Evolutionary conservation across 805 yeast species (phyloP), one percentile per base, ranked within the genome.

Genomic region (Metschnikowia cerradonensis): DNA sequence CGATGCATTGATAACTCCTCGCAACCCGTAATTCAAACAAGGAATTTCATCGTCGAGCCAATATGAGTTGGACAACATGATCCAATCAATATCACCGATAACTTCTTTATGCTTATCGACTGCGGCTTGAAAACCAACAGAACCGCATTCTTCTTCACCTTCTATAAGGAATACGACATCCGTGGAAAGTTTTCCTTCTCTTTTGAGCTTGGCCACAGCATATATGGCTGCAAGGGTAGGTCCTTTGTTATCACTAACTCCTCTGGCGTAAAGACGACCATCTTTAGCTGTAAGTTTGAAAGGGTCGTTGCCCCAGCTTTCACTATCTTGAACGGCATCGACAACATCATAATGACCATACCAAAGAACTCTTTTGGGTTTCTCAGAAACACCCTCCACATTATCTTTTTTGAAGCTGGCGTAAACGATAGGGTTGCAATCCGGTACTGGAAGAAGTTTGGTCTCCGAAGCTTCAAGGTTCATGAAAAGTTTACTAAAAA

Each of bases 331-430:
- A 33, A 80, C 79, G 0, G 95, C 95, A 52, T 86, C 88, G 38
- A 92, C 90, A 26, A 92, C 97, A 68, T 92, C 99, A 64, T 94
- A 92, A 72, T 92, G 99, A 1, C 96, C 98, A 67, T 92, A 92
- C 86, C 96, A 92, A 44, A 92, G 66, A 4, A 90, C 75, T 50
- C 88, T 72, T 2, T 53, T 49, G 10, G 61, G 52, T 15, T 43
- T 42, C 48, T 56, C 11, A 51, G 45, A 17, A 45, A 50, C 2
- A 39, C 45, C 20, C 10, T 33, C 30, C 5, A 30, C 31, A 5
- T 30, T 43, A 4, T 39, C 45, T 10, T 43, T 33, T 50, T 71
- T 70, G 67, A 92, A 92, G 7, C 74, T 70, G 0, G 94, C 94
- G 60, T 80, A 84, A 0, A 92, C 92, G 2, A 91, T 81, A 0